Evolutionary conservation across 2,329 filamentous ascomycete species (phyloP).

Genomic region (Colletotrichum simmondsii): DNA sequence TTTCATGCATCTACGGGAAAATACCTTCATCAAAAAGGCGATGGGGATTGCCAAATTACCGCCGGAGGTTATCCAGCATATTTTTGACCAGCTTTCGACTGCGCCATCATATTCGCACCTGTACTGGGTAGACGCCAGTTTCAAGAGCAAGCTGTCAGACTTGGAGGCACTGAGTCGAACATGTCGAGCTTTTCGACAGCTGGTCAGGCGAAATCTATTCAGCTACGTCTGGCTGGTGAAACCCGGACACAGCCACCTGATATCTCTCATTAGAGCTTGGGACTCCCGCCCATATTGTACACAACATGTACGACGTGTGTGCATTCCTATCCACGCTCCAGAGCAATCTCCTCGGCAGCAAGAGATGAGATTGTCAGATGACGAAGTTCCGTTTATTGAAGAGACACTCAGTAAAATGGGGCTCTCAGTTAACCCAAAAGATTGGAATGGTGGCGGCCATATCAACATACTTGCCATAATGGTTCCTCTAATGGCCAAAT

Average conservation of each 20-base stretch:
- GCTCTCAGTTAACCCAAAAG: neutral
- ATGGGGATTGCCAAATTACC: neutral
- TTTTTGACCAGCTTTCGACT: neutral
- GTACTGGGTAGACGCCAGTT: neutral
- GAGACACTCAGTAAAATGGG: neutral
- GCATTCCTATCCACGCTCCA: neutral
- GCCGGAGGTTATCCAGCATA: neutral
- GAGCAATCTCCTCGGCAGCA: neutral
- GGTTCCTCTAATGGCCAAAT: neutral
- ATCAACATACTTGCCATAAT: neutral
- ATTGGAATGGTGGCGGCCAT: neutral
- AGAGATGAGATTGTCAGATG: no score
- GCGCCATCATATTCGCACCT: neutral
- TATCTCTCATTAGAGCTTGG: neutral
- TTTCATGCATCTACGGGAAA: no score
- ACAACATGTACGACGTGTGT: neutral
- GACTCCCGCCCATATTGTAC: neutral
- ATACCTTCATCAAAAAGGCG: no score
- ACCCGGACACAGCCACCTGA: neutral
- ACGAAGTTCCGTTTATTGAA: neutral
- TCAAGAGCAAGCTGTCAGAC: neutral
- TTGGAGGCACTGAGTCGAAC: neutral
- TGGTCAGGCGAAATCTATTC: neutral
- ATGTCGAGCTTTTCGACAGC: neutral
- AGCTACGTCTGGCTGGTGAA: neutral